Conservation (phyloP, 2,329 filamentous ascomycete species). For the Alternaria arbusti region DNA sequence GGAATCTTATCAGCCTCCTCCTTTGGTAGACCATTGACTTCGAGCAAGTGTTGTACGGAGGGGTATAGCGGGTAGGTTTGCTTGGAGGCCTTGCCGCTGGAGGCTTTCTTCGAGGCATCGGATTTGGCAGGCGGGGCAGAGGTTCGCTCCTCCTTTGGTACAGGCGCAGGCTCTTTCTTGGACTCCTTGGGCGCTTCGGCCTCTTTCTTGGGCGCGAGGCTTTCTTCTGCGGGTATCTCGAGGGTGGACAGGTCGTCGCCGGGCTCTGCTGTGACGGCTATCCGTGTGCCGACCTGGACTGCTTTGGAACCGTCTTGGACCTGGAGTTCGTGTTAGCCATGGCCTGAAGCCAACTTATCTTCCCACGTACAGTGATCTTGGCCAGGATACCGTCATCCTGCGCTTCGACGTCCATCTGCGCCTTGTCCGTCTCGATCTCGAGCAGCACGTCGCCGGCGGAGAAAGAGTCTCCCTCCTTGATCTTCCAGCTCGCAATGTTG, state of each 20-base stretch:
- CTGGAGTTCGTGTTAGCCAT: slow-evolving; percentile 32
- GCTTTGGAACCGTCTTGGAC: slow-evolving; percentile 75
- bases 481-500: slow-evolving; percentile 82
- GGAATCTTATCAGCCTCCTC: slow-evolving; percentile 81
- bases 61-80: slow-evolving; percentile 78
- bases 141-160: slow-evolving; percentile 46
- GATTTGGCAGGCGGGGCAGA: slow-evolving; percentile 38
- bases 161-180: slow-evolving; percentile 29
- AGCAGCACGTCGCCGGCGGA: slow-evolving; percentile 84
- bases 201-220: slow-evolving; percentile 49
- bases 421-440: slow-evolving; percentile 94
- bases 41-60: slow-evolving; percentile 82
- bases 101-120: slow-evolving; percentile 37
- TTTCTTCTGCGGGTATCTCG: slow-evolving; percentile 75
- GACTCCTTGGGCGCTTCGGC: slow-evolving; percentile 43
- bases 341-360: not conserved
- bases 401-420: slow-evolving; percentile 92
- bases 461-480: slow-evolving; percentile 87
- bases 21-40: slow-evolving; percentile 76
- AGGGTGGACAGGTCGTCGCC: slow-evolving; percentile 79
- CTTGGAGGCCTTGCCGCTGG: slow-evolving; percentile 61
- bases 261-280: slow-evolving; percentile 81
- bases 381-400: slow-evolving; percentile 87
- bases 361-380: slow-evolving; percentile 69
- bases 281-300: slow-evolving; percentile 78